These are phyloP conservation scores for Herpetospermum pedunculosum DNA, from an alignment of 306 rosid species.

Conservation along the genomic window DNA sequence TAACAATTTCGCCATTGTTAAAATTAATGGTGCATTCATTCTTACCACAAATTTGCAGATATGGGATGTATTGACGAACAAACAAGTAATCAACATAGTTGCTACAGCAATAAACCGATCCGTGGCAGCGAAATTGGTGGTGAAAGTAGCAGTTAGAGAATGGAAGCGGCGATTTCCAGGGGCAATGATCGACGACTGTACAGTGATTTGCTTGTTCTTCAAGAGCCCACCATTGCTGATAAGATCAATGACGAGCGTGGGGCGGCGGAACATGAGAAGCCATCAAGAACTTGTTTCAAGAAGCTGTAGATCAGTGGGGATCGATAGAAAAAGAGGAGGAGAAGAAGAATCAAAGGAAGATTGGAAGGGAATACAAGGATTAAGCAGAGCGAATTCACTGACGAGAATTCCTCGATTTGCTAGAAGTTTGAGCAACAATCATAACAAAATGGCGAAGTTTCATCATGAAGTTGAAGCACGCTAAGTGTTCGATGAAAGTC, in stretches of 20 bases:
- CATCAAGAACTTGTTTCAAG: conserved; percentile 13
- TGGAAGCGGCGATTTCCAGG: conserved; percentile 58
- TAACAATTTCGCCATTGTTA: background rate
- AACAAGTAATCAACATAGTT: conserved; percentile 63
- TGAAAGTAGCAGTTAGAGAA: conserved; percentile 46
- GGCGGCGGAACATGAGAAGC: background rate
- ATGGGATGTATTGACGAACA: conserved; percentile 81
- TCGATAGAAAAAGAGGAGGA: background rate
- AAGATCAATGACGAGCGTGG: background rate
- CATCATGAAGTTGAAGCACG: conserved; percentile 4
- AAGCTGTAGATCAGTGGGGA: conserved; percentile 6
- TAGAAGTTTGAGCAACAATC: conserved; percentile 15
- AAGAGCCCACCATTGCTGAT: conserved; percentile 22
- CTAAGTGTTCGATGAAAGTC: background rate
- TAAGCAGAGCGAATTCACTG: conserved; percentile 35
- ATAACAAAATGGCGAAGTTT: conserved; percentile 19
- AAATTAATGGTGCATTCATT: background rate
- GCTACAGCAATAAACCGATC: conserved; percentile 53
- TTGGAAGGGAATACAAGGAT: conserved; percentile 31
- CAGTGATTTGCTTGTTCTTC: conserved; percentile 59
- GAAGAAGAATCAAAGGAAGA: conserved; percentile 21
- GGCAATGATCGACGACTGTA: conserved; percentile 56
- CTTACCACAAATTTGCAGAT: conserved; percentile 28
- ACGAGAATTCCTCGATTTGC: conserved; percentile 27
- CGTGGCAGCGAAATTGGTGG: conserved; percentile 52